Evolutionary conservation across 495 filamentous ascomycete genomes (phyloP).

Genomic region (Neurospora sp.): DNA sequence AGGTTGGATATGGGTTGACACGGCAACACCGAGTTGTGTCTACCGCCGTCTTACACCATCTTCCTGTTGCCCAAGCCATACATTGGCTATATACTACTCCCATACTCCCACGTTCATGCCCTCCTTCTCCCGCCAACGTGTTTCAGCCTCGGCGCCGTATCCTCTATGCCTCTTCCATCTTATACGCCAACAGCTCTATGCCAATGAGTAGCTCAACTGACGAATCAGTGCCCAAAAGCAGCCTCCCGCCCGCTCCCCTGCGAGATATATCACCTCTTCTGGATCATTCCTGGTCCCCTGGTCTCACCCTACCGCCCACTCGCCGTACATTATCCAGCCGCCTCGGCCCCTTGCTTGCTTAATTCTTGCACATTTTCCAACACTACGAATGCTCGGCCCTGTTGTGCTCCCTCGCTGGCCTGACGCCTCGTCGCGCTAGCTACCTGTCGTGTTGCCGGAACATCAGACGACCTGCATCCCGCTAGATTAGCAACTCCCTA

Average conservation of each 20-base stretch:
- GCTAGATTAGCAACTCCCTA: background rate
- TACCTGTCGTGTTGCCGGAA: background rate
- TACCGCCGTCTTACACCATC: background rate
- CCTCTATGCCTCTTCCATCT: background rate
- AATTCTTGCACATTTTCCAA: background rate
- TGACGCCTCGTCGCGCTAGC: background rate
- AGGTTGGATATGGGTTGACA: background rate
- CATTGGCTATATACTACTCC: background rate
- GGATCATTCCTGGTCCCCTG: background rate
- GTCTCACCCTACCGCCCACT: background rate
- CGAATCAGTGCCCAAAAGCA: background rate
- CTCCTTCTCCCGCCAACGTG: background rate
- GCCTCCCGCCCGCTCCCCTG: background rate
- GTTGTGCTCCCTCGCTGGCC: background rate
- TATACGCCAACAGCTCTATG: background rate
- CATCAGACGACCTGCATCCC: background rate
- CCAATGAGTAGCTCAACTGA: background rate
- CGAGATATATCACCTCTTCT: background rate
- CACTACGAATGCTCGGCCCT: background rate
- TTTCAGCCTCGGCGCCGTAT: background rate
- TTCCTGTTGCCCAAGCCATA: background rate
- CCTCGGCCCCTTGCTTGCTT: background rate
- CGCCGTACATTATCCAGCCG: background rate
- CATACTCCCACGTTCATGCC: background rate
- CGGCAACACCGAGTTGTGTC: background rate